Percentiles rank a stretch among this genome's conserved stretches.
Conservation (phyloP, 73 alveolate genomes). For the Effrenium voratum region DNA sequence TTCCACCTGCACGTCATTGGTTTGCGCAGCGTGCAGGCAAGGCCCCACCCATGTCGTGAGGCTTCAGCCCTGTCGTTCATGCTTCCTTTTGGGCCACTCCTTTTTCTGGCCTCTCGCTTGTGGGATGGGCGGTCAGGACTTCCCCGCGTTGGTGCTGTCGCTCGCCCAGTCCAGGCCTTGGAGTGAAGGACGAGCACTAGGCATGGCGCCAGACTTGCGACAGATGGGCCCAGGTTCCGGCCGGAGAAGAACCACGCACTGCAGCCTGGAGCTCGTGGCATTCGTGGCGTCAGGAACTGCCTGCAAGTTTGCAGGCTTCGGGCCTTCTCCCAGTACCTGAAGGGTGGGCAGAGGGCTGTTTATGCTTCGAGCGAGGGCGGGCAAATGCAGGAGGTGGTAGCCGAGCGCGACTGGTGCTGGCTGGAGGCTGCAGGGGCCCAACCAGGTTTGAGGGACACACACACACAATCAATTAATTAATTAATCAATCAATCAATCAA, state of each 20-base stretch:
- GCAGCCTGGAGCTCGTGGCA: conserved; percentile 94
- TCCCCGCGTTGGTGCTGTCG: conserved; percentile 96
- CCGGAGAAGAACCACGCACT: conserved; percentile 99
- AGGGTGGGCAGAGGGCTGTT: conserved; percentile 8
- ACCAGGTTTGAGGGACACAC: no score
- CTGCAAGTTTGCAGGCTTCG: conserved; percentile 21
- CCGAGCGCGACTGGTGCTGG: conserved; percentile 43
- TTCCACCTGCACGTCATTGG: no score
- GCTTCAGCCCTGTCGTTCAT: no score
- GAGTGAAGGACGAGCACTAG: background rate
- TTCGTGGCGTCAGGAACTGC: background rate
- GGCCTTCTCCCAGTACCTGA: background rate
- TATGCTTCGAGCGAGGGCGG: background rate
- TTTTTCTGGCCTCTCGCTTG: no score
- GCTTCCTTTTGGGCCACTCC: no score
- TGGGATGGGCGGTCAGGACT: no score
- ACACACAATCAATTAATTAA: no score
- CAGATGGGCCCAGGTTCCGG: conserved; percentile 94
- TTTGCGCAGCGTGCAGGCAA: no score
- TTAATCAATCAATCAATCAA: no score
- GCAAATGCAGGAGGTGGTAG: background rate
- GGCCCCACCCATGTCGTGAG: no score
- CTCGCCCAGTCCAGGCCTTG: conserved; percentile 96
- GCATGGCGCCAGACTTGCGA: background rate
- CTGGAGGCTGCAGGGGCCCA: conserved; percentile 22